These are phyloP conservation scores for Monascus purpureus DNA, from an alignment of 495 filamentous ascomycete genomes.

Conservation along the genomic window DNA sequence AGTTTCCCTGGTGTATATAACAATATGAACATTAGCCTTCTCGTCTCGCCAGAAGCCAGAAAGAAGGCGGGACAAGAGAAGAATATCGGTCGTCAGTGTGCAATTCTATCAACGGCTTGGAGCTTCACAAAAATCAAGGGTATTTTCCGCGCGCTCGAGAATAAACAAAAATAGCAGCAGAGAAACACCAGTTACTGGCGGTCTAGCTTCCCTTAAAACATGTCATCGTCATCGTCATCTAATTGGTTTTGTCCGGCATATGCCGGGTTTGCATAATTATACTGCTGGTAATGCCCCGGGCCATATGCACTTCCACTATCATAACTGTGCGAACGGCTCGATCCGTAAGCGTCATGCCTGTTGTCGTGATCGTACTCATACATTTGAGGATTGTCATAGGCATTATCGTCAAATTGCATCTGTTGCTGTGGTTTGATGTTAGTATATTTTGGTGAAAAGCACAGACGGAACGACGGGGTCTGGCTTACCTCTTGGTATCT, in stretches of 20 bases:
- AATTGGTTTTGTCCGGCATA: constrained; percentile 36
- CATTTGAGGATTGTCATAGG: constrained; percentile 44
- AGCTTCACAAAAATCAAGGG: constrained; percentile 17
- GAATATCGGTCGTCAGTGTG: constrained; percentile 15
- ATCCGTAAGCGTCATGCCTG: constrained; percentile 34
- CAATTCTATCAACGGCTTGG: constrained; percentile 12
- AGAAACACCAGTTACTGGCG: constrained; percentile 5
- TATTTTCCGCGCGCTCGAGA: constrained; percentile 21
- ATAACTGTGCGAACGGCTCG: constrained; percentile 34
- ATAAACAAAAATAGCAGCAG: constrained; percentile 15
- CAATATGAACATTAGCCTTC: not conserved
- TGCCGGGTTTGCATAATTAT: constrained; percentile 26
- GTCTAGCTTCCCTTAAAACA: constrained; percentile 34
- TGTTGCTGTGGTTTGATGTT: constrained; percentile 38
- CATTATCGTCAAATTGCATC: constrained; percentile 35
- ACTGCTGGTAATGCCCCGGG: constrained; percentile 28
- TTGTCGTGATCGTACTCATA: constrained; percentile 43
- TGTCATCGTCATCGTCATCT: constrained; percentile 39
- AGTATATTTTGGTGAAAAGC: not conserved
- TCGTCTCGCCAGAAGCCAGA: not conserved
- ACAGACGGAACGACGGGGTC: not conserved
- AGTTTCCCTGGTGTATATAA: too few species aligned
- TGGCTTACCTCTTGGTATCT: constrained; percentile 48
- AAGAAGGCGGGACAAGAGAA: constrained; percentile 4
- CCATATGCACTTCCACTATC: constrained; percentile 33